Percentiles rank a stretch among this genome's conserved stretches.
Conservation (phyloP, 345 rosid genomes). For the Chamaenerion angustifolium region DNA sequence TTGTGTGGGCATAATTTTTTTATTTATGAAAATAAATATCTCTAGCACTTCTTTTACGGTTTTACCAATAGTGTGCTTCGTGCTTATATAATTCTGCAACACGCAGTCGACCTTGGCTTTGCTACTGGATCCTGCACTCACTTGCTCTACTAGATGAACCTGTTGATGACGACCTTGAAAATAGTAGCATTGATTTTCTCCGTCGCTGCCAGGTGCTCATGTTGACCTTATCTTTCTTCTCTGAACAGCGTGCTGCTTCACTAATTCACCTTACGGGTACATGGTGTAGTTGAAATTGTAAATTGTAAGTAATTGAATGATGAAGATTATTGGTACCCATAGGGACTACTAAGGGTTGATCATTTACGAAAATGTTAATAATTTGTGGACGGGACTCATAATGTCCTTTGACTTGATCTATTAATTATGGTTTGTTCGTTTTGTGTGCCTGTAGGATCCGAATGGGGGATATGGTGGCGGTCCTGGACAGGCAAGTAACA, state of each 20-base stretch:
- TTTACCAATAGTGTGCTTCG: background rate
- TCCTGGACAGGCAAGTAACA: constrained; percentile 85
- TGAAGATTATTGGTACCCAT: too few species aligned
- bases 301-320: too few species aligned
- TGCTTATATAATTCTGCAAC: constrained; percentile 4
- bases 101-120: constrained; percentile 85
- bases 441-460: constrained; percentile 37
- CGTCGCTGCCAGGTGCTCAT: constrained; percentile 59
- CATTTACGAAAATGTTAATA: too few species aligned
- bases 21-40: background rate
- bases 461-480: constrained; percentile 96
- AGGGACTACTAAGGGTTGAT: too few species aligned
- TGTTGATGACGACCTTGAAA: constrained; percentile 44
- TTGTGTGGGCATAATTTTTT: background rate
- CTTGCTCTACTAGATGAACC: constrained; percentile 67
- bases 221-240: background rate
- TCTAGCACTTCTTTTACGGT: background rate
- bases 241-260: background rate
- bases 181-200: constrained; percentile 50
- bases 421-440: background rate
- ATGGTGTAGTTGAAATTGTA: background rate
- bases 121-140: constrained; percentile 94
- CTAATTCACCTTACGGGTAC: background rate
- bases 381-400: too few species aligned
- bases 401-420: background rate